A percentile compares a stretch with the other conserved stretches of the same genome.
phyloP scores from a whole-genome alignment of 257 asterid genomes.

The Rhazya stricta region DNA sequence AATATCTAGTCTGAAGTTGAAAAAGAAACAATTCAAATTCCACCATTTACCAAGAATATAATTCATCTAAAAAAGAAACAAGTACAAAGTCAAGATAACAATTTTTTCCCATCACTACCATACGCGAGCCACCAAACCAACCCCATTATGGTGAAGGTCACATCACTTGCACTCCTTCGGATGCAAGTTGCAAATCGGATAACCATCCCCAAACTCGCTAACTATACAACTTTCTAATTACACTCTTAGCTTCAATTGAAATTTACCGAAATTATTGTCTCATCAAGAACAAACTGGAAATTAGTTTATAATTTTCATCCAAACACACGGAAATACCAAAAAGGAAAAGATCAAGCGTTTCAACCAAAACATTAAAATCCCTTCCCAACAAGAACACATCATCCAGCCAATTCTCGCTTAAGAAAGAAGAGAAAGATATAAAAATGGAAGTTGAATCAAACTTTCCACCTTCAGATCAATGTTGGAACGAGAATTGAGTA shows the following conservation, averaged over 20 bases:
- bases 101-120: neutral
- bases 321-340: neutral
- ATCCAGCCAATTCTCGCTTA: too few relatives aligned
- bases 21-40: neutral
- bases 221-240: neutral
- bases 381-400: neutral
- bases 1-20: neutral
- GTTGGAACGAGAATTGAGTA: slow-evolving; percentile 35
- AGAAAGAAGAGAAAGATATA: neutral
- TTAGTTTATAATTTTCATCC: neutral
- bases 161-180: neutral
- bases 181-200: neutral
- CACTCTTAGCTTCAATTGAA: neutral
- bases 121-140: neutral
- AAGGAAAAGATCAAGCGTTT: neutral
- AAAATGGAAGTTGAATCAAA: neutral
- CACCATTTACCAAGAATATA: neutral
- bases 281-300: neutral
- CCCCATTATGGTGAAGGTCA: neutral
- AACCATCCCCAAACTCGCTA: neutral
- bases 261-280: neutral
- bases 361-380: neutral
- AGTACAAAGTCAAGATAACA: neutral
- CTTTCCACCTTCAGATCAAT: slow-evolving; percentile 33
- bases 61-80: neutral